phyloP scores from a whole-genome alignment of 345 rosid genomes.

The Kandelia obovata region DNA sequence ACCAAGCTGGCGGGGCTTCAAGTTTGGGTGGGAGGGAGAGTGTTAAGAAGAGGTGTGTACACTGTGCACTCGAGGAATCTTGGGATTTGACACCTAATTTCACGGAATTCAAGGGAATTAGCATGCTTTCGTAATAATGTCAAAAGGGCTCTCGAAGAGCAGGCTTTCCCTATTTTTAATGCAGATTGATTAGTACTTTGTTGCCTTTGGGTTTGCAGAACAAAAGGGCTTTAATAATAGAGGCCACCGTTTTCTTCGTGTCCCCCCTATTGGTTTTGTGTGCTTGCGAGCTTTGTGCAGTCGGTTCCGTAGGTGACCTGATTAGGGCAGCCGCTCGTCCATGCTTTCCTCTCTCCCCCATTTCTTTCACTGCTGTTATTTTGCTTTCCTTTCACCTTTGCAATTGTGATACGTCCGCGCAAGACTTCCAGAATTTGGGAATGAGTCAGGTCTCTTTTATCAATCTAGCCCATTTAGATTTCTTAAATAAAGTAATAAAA shows the following conservation, averaged over 20 bases:
- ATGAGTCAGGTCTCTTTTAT: no score
- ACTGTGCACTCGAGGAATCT: slow-evolving; percentile 21
- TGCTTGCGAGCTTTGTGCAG: slow-evolving; percentile 39
- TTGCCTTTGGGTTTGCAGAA: not conserved
- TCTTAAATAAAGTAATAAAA: no score
- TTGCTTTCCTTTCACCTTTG: slow-evolving; percentile 2
- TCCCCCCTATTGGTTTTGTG: slow-evolving; percentile 14
- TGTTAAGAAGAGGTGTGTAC: not conserved
- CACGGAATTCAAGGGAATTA: slow-evolving; percentile 24
- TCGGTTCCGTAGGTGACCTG: slow-evolving; percentile 5
- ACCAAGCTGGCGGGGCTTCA: slow-evolving; percentile 1
- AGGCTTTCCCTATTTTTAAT: slow-evolving; percentile 4
- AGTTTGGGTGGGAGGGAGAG: not conserved
- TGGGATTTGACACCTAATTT: slow-evolving; percentile 45
- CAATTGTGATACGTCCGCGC: no score
- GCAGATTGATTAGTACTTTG: not conserved
- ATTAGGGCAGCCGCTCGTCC: not conserved
- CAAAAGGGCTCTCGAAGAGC: not conserved
- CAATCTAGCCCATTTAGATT: no score
- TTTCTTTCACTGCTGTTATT: not conserved
- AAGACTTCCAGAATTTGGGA: not conserved
- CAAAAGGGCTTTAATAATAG: slow-evolving; percentile 15
- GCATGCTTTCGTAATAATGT: slow-evolving; percentile 29
- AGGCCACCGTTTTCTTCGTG: slow-evolving; percentile 21
- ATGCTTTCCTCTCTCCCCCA: no score